A percentile compares a stretch with the other conserved stretches of the same genome.
phyloP scores from a whole-genome alignment of 2,329 filamentous ascomycete species.

The Boeremia exigua region DNA sequence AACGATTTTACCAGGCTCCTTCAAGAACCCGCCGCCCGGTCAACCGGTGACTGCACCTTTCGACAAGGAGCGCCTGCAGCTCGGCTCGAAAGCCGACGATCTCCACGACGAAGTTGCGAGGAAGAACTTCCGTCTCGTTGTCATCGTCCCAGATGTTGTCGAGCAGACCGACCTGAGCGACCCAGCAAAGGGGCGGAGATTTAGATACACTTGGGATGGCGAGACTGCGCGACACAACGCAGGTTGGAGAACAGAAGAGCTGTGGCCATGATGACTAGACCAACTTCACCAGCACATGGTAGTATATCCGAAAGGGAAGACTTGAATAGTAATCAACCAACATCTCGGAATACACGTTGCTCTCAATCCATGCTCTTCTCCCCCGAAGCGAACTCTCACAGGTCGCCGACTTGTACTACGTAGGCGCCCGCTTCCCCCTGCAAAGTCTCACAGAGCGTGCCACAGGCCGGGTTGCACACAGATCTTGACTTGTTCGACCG shows the following conservation, averaged over 20 bases:
- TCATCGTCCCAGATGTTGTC: slow-evolving; percentile 81
- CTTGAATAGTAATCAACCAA: not conserved
- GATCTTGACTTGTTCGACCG: slow-evolving; percentile 18
- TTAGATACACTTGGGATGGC: slow-evolving; percentile 68
- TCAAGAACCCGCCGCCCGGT: slow-evolving; percentile 61
- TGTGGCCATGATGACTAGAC: slow-evolving; percentile 43
- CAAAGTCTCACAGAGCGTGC: slow-evolving; percentile 5
- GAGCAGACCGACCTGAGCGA: slow-evolving; percentile 76
- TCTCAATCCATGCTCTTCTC: not conserved
- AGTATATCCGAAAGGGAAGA: too few relatives aligned
- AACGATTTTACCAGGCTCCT: slow-evolving; percentile 61
- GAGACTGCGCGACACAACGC: slow-evolving; percentile 47
- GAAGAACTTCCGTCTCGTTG: slow-evolving; percentile 81
- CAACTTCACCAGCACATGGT: too few relatives aligned
- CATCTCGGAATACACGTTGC: not conserved
- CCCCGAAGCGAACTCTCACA: slow-evolving; percentile 4
- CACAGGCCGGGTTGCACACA: slow-evolving; percentile 16
- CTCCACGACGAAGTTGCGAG: slow-evolving; percentile 74
- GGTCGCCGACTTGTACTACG: slow-evolving; percentile 14
- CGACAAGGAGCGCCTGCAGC: slow-evolving; percentile 51
- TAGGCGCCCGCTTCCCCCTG: not conserved
- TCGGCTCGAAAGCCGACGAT: slow-evolving; percentile 71
- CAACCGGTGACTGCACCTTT: slow-evolving; percentile 54
- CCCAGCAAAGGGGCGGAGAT: slow-evolving; percentile 67
- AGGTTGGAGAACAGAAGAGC: slow-evolving; percentile 63